Percentiles rank a stretch among this genome's conserved stretches.
phyloP scores from a whole-genome alignment of 2,329 filamentous ascomycete species.

The Elsinoe perseae region DNA sequence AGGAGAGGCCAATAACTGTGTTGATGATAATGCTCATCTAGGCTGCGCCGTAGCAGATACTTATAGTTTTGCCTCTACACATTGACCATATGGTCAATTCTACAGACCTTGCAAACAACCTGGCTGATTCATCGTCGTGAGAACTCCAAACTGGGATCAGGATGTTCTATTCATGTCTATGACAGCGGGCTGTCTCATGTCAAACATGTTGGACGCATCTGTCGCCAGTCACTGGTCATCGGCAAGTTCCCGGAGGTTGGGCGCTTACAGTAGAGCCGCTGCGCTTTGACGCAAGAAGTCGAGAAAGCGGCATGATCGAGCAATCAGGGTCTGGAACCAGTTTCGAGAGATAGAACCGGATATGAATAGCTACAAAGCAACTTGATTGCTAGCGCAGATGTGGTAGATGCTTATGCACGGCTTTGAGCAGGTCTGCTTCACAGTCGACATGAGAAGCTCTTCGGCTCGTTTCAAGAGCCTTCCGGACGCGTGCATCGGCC shows the following conservation, averaged over 20 bases:
- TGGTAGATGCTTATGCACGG: too few relatives aligned
- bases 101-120: background rate
- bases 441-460: constrained; percentile 8
- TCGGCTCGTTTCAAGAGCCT: constrained; percentile 4
- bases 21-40: background rate
- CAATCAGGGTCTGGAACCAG: background rate
- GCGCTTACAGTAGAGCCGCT: constrained; percentile 15
- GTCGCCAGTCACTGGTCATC: constrained; percentile 5
- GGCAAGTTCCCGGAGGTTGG: constrained; percentile 10
- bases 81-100: background rate
- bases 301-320: background rate
- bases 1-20: background rate
- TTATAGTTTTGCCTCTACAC: background rate
- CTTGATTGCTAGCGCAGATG: background rate
- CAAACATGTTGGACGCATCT: background rate
- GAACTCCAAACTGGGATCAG: background rate
- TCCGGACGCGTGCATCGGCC: background rate
- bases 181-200: constrained; percentile 5
- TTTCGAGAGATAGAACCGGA: background rate
- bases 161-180: background rate
- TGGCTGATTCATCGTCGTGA: background rate
- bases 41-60: background rate
- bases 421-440: background rate
- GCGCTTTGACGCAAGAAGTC: constrained; percentile 12
- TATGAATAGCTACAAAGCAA: constrained; percentile 11